These are phyloP conservation scores for Podospora anserina DNA, from an alignment of 495 filamentous ascomycete genomes.

Conservation along the genomic window DNA sequence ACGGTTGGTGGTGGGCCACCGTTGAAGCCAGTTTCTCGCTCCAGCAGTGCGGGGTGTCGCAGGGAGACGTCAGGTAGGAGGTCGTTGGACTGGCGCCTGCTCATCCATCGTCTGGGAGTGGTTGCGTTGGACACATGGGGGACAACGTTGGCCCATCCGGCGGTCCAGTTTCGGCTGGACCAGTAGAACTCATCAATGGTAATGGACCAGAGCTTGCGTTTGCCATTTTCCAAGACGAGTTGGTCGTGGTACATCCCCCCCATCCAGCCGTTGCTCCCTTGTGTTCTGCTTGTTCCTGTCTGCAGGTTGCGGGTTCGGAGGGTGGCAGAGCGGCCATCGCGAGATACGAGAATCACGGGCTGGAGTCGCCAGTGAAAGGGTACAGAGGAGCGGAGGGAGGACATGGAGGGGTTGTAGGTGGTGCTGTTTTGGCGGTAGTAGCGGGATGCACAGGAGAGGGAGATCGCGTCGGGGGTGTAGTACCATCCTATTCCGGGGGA, in stretches of 20 bases:
- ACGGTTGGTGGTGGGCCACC: background rate
- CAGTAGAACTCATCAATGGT: slow-evolving; percentile 29
- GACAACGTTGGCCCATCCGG: slow-evolving; percentile 17
- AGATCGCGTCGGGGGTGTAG: slow-evolving; percentile 15
- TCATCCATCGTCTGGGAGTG: background rate
- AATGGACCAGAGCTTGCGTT: slow-evolving; percentile 21
- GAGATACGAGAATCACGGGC: slow-evolving; percentile 21
- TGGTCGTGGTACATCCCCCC: slow-evolving; percentile 28
- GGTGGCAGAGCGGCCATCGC: slow-evolving; percentile 19
- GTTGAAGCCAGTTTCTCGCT: slow-evolving; percentile 4
- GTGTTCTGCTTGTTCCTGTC: slow-evolving; percentile 10
- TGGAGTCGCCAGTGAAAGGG: slow-evolving; percentile 24
- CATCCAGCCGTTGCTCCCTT: slow-evolving; percentile 12
- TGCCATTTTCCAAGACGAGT: slow-evolving; percentile 18
- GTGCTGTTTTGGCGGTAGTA: slow-evolving; percentile 10
- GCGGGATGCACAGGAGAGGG: slow-evolving; percentile 11
- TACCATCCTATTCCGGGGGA: slow-evolving; percentile 25
- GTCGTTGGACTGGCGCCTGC: background rate
- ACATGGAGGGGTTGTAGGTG: background rate
- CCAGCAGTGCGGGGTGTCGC: background rate
- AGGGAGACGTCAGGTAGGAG: background rate
- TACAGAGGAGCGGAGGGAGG: slow-evolving; percentile 5
- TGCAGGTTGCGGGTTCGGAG: slow-evolving; percentile 19
- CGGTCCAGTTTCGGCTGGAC: slow-evolving; percentile 17
- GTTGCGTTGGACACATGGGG: background rate